phyloP scores from a whole-genome alignment of 805 yeast genomes.

The Candida tallmaniae region DNA sequence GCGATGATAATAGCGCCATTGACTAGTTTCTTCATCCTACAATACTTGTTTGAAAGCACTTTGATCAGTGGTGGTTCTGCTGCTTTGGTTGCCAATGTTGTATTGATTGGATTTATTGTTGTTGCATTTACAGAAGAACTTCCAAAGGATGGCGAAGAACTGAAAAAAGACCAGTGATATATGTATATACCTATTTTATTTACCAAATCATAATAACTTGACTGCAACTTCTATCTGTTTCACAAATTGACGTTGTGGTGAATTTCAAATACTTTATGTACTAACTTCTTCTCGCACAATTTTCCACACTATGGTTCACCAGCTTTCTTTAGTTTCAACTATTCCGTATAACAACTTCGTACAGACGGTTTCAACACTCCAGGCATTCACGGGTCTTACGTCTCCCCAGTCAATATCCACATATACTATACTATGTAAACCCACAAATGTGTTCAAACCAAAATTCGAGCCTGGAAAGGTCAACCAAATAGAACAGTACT shows the following conservation, averaged over 20 bases:
- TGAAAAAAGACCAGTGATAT: constrained; percentile 1
- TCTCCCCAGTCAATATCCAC: constrained; percentile 42
- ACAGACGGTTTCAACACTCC: constrained; percentile 44
- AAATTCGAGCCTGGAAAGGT: constrained; percentile 53
- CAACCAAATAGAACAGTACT: constrained; percentile 53
- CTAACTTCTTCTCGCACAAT: too few species aligned
- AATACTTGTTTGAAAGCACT: constrained; percentile 47
- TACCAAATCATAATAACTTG: too few species aligned
- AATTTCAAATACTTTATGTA: too few species aligned
- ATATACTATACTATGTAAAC: constrained; percentile 47
- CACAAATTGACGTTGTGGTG: too few species aligned
- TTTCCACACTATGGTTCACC: constrained; percentile 62
- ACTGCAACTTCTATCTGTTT: too few species aligned
- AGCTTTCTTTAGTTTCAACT: constrained; percentile 43
- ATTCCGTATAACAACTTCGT: constrained; percentile 39
- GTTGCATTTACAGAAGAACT: constrained; percentile 71
- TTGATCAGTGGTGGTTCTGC: constrained; percentile 76
- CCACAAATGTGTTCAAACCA: constrained; percentile 49
- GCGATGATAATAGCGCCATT: constrained; percentile 73
- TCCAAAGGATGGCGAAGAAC: constrained; percentile 19
- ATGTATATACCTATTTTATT: not conserved
- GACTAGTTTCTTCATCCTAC: constrained; percentile 54
- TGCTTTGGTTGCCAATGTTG: constrained; percentile 70
- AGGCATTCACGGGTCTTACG: constrained; percentile 48
- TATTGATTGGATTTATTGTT: constrained; percentile 65